phyloP scores from a whole-genome alignment of 2,329 filamentous ascomycete genomes.

The Torrubiellomyces zombiae region DNA sequence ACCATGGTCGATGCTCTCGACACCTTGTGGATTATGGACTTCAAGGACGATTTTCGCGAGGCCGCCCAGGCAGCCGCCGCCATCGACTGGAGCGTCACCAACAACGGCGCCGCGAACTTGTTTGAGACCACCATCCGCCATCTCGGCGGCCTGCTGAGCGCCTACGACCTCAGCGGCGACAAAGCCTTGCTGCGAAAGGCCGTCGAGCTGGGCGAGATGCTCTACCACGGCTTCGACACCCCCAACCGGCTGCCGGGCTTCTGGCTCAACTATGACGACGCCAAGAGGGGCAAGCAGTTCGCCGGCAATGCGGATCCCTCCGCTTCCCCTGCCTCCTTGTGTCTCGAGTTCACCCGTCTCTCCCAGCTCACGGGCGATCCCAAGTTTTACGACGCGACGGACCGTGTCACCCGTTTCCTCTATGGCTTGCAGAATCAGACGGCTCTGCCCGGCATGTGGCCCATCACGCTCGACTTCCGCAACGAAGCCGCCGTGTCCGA shows the following conservation, averaged over 20 bases:
- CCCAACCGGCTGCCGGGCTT: constrained; percentile 33
- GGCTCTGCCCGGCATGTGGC: constrained; percentile 63
- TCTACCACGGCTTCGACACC: constrained; percentile 37
- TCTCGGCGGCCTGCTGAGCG: constrained; percentile 32
- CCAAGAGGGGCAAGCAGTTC: constrained; percentile 26
- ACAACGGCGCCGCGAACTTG: constrained; percentile 24
- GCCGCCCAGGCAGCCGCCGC: constrained; percentile 31
- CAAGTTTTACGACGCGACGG: constrained; percentile 65
- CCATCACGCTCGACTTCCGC: constrained; percentile 40
- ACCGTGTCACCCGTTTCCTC: constrained; percentile 56
- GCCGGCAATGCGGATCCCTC: constrained; percentile 30
- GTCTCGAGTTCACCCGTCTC: constrained; percentile 58
- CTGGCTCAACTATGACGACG: constrained; percentile 26
- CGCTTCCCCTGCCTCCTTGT: constrained; percentile 45
- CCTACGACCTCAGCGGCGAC: constrained; percentile 32
- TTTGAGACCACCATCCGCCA: constrained; percentile 41
- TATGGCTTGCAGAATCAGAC: constrained; percentile 51
- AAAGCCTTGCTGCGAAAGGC: constrained; percentile 30
- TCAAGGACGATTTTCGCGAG: constrained; percentile 37
- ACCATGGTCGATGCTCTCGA: constrained; percentile 45
- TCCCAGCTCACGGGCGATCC: constrained; percentile 55
- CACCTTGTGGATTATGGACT: constrained; percentile 45
- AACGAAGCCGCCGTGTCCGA: constrained; percentile 34
- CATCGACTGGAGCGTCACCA: constrained; percentile 34
- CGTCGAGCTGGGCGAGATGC: constrained; percentile 34